A percentile compares a stretch with the other conserved stretches of the same genome.
phyloP scores from a whole-genome alignment of 805 yeast species.

The Starmerella gropengiesseri region DNA sequence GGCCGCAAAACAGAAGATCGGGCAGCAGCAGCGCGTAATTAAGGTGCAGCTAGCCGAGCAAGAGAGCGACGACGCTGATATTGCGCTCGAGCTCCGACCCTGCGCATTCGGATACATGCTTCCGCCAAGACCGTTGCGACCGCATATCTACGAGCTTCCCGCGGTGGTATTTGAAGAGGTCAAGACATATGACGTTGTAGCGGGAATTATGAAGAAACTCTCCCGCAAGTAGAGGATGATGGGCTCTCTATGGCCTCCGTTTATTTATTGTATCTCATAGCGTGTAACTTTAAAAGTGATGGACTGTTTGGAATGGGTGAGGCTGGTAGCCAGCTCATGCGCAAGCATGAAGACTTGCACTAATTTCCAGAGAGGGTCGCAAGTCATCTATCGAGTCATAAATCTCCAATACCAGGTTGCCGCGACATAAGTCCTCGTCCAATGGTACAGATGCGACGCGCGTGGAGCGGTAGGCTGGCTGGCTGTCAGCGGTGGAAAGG shows the following conservation, averaged over 20 bases:
- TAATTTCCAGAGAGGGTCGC: no score
- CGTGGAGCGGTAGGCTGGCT: no score
- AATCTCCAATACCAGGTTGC: no score
- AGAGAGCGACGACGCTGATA: background rate
- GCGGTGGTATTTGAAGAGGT: constrained; percentile 10
- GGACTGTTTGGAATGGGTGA: no score
- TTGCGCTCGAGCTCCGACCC: constrained; percentile 15
- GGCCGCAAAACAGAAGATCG: background rate
- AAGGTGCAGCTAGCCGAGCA: background rate
- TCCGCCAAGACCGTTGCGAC: constrained; percentile 18
- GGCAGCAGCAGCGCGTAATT: constrained; percentile 2
- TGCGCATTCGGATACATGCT: constrained; percentile 19
- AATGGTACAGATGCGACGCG: no score
- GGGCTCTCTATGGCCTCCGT: background rate
- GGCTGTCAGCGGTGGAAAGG: no score
- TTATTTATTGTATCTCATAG: constrained; percentile 1
- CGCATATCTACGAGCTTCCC: constrained; percentile 19
- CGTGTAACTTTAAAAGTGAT: no score
- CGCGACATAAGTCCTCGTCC: no score
- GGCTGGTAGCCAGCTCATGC: no score
- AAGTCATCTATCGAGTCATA: no score
- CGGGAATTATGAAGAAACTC: background rate
- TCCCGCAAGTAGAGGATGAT: no score
- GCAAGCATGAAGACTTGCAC: no score
- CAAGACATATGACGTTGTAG: constrained; percentile 13